Conservation (phyloP, 2,329 filamentous ascomycete genomes). For the Penicillium polonicum region DNA sequence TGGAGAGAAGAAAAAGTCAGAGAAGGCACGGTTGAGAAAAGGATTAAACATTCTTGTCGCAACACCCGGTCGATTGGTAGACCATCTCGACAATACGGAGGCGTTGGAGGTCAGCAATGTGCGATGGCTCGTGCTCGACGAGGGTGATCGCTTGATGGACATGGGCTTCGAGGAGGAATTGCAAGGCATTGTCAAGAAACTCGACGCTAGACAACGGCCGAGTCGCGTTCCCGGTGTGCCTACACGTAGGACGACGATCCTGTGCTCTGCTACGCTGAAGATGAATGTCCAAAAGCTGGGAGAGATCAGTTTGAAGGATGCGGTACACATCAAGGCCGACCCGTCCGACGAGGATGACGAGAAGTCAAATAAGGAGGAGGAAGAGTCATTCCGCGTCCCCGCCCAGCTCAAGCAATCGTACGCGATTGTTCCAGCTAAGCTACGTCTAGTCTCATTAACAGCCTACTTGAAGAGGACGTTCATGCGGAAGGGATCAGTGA, state of each 20-base stretch:
- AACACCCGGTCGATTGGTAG: constrained; percentile 84
- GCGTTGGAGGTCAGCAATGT: constrained; percentile 84
- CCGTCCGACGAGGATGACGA: constrained; percentile 55
- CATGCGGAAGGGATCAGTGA: constrained; percentile 81
- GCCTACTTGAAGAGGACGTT: constrained; percentile 84
- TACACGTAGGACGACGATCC: constrained; percentile 74
- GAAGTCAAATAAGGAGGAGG: constrained; percentile 47
- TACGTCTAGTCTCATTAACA: constrained; percentile 83
- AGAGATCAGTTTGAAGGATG: constrained; percentile 92
- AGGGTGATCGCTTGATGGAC: constrained; percentile 98
- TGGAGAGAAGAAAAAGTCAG: constrained; percentile 72
- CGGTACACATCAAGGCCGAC: constrained; percentile 77
- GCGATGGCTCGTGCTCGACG: constrained; percentile 90
- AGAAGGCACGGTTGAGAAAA: constrained; percentile 91
- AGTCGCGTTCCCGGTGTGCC: constrained; percentile 65
- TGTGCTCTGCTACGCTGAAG: constrained; percentile 97
- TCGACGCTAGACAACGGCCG: constrained; percentile 66
- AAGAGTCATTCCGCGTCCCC: constrained; percentile 72
- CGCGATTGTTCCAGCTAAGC: constrained; percentile 80
- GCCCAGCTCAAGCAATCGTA: constrained; percentile 94
- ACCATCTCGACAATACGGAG: constrained; percentile 91
- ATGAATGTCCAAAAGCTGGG: constrained; percentile 93
- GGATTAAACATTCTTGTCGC: constrained; percentile 94
- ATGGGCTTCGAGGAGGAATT: constrained; percentile 95
- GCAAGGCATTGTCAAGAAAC: constrained; percentile 76